phyloP scores from a whole-genome alignment of 2,329 filamentous ascomycete genomes.

The Nakataea oryzae region DNA sequence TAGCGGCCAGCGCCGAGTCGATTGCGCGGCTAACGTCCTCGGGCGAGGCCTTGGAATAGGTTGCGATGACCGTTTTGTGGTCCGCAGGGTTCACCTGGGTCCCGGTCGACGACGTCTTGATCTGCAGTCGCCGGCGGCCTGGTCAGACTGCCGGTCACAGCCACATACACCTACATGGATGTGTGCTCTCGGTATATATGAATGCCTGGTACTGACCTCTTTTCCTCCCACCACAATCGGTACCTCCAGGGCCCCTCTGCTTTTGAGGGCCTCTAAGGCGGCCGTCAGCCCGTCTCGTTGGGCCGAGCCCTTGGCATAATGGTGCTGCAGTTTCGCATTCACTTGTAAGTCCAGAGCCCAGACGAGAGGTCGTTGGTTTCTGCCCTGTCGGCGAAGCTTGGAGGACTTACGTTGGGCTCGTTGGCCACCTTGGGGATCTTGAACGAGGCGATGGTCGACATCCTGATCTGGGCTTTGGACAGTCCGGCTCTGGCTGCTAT shows the following conservation, averaged over 20 bases:
- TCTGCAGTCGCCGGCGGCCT: slow-evolving; percentile 26
- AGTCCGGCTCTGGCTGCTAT: background rate
- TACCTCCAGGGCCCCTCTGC: slow-evolving; percentile 61
- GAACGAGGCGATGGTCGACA: slow-evolving; percentile 67
- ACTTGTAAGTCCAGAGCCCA: slow-evolving; percentile 2
- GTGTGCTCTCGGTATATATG: background rate
- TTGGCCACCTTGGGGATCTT: slow-evolving; percentile 80
- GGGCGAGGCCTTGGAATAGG: slow-evolving; percentile 71
- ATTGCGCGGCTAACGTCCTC: slow-evolving; percentile 73
- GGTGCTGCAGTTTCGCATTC: slow-evolving; percentile 49
- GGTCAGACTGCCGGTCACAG: background rate
- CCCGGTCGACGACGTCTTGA: slow-evolving; percentile 54
- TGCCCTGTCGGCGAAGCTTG: background rate
- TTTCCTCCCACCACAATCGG: slow-evolving; percentile 79
- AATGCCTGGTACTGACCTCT: slow-evolving; percentile 41
- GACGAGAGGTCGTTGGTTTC: slow-evolving; percentile 3
- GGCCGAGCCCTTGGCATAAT: slow-evolving; percentile 74
- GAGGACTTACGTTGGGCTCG: slow-evolving; percentile 77
- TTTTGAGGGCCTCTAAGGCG: slow-evolving; percentile 60
- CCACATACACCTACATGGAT: background rate
- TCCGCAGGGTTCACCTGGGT: slow-evolving; percentile 76
- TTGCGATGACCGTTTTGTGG: slow-evolving; percentile 66
- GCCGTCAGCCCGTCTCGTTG: slow-evolving; percentile 68
- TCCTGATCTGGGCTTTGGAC: slow-evolving; percentile 13
- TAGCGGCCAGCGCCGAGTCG: slow-evolving; percentile 73